These are phyloP conservation scores for Colletotrichum sp. DNA, from an alignment of 2,329 filamentous ascomycete species.

Conservation along the genomic window DNA sequence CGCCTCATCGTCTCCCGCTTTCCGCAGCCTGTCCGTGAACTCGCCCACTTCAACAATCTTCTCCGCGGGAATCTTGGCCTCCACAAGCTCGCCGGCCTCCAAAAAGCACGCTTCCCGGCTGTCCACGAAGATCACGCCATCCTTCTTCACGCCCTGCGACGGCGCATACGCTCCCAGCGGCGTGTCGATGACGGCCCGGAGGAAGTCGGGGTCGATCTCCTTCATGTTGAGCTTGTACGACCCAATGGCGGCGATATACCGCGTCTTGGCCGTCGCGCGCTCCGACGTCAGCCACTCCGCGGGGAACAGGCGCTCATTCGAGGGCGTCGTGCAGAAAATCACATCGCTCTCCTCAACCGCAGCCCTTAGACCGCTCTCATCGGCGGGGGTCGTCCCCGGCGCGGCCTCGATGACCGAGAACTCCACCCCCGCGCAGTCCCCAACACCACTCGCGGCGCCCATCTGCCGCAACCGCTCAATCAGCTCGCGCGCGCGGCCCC, in stretches of 20 bases:
- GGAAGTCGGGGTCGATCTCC: slow-evolving; percentile 32
- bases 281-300: slow-evolving; percentile 23
- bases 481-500: neutral
- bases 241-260: slow-evolving; percentile 34
- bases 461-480: slow-evolving; percentile 25
- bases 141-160: slow-evolving; percentile 10
- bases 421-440: neutral
- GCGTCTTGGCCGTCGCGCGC: slow-evolving; percentile 23
- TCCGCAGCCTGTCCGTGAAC: slow-evolving; percentile 60
- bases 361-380: slow-evolving; percentile 6
- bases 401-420: slow-evolving; percentile 12
- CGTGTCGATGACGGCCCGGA: slow-evolving; percentile 26
- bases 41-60: slow-evolving; percentile 53
- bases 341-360: slow-evolving; percentile 28
- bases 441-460: slow-evolving; percentile 17
- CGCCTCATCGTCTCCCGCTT: slow-evolving; percentile 35
- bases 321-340: slow-evolving; percentile 36
- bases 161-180: neutral
- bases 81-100: slow-evolving; percentile 35
- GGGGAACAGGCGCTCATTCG: slow-evolving; percentile 32
- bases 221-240: slow-evolving; percentile 37
- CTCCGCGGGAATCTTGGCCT: slow-evolving; percentile 23
- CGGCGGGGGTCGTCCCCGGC: slow-evolving; percentile 19
- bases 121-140: slow-evolving; percentile 29
- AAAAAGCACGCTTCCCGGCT: slow-evolving; percentile 31